phyloP scores from a whole-genome alignment of 2,329 filamentous ascomycete genomes.

The Clonostachys rosea region DNA sequence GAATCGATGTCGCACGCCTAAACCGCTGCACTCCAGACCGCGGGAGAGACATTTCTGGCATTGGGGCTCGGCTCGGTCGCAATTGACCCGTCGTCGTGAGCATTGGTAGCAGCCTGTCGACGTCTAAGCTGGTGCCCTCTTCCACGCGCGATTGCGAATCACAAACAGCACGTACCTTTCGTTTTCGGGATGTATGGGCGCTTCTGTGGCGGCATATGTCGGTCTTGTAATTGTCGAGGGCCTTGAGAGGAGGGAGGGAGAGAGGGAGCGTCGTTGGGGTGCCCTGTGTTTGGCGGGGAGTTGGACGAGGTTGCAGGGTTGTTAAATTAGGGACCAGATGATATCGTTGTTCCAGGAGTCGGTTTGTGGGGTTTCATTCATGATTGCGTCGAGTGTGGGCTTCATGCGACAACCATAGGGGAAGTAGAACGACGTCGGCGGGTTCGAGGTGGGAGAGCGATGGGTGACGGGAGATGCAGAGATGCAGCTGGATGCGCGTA shows the following conservation, averaged over 20 bases:
- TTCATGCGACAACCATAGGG: no score
- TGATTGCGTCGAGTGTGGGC: no score
- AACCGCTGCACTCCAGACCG: conserved; percentile 20
- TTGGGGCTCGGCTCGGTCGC: conserved; percentile 19
- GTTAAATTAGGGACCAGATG: no score
- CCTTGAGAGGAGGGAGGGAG: not conserved
- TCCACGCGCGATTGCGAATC: not conserved
- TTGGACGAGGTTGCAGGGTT: not conserved
- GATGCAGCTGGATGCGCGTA: no score
- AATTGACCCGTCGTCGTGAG: conserved; percentile 24
- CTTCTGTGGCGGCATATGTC: conserved; percentile 6
- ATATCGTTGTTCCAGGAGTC: no score
- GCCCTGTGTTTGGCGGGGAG: not conserved
- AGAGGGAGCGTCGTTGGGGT: not conserved
- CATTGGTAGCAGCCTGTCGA: conserved; percentile 24
- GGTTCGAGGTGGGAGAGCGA: no score
- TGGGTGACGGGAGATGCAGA: no score
- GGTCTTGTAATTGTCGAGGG: not conserved
- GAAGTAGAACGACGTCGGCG: no score
- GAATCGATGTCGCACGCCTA: conserved; percentile 8
- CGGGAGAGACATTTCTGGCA: conserved; percentile 22
- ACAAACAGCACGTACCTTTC: conserved; percentile 9
- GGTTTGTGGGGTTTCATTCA: no score
- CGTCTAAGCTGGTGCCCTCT: not conserved
- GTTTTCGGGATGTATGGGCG: conserved; percentile 11